Percentiles rank a stretch among this genome's conserved stretches.
Evolutionary conservation across 2,329 filamentous ascomycete genomes (phyloP).

Genomic region (Orbilia javanica): DNA sequence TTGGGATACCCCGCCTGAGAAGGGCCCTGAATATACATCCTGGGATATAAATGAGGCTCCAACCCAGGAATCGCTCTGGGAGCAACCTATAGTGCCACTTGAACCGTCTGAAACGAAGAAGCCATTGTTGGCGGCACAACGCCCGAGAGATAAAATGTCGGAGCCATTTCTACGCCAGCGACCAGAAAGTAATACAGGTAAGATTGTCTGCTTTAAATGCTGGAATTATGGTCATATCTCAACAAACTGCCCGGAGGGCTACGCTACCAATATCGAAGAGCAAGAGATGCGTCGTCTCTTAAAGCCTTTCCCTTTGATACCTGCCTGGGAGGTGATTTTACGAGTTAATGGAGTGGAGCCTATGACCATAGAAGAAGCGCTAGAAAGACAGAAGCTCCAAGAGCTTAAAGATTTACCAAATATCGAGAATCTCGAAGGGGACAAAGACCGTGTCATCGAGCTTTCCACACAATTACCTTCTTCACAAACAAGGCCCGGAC

Average conservation of each 20-base stretch:
- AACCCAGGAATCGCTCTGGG: constrained; percentile 6
- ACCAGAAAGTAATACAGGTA: constrained; percentile 19
- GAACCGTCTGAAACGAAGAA: background rate
- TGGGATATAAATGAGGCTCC: constrained; percentile 19
- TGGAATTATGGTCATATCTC: constrained; percentile 35
- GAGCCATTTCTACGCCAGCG: constrained; percentile 24
- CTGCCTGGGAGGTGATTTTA: constrained; percentile 27
- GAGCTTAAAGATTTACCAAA: background rate
- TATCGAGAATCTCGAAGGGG: too few species aligned
- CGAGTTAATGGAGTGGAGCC: background rate
- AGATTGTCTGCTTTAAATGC: constrained; percentile 37
- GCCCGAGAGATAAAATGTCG: constrained; percentile 8
- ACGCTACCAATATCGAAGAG: background rate
- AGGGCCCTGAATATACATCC: background rate
- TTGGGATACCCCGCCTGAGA: constrained; percentile 20
- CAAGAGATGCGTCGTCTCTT: constrained; percentile 27
- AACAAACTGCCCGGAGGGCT: background rate
- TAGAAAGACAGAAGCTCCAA: background rate
- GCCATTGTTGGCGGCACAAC: background rate
- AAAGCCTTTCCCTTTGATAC: constrained; percentile 7
- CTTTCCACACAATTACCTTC: background rate
- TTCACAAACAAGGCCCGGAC: background rate
- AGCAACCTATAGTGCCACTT: background rate
- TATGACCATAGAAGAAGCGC: background rate
- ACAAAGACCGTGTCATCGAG: background rate